Conservation (phyloP, 2,329 filamentous ascomycete genomes). For the Chaetomiaceae sp. region DNA sequence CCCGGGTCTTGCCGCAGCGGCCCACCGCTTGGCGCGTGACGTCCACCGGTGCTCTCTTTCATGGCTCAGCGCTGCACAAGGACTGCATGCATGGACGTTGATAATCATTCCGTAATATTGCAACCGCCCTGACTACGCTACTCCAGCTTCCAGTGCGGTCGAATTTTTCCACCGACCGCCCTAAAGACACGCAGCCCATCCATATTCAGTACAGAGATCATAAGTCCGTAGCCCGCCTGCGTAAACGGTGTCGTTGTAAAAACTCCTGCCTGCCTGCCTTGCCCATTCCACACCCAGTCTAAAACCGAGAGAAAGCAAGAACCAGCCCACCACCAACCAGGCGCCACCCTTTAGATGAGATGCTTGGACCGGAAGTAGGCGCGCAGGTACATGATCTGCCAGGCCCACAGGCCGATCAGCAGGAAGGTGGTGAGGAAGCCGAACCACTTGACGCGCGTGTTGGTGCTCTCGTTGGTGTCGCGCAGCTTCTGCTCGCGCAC, state of each 20-base stretch:
- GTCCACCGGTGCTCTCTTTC: too few relatives aligned
- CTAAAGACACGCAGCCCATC: not conserved
- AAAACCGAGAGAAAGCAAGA: conserved; percentile 5
- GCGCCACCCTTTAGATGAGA: conserved; percentile 48
- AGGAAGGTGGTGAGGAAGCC: conserved; percentile 89
- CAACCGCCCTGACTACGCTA: not conserved
- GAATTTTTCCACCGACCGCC: not conserved
- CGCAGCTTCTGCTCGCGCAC: conserved; percentile 85
- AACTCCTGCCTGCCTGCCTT: conserved; percentile 19
- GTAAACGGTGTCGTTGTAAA: conserved; percentile 20
- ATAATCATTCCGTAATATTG: too few relatives aligned
- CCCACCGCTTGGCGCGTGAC: too few relatives aligned
- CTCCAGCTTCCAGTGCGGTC: not conserved
- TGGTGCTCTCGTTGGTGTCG: conserved; percentile 99
- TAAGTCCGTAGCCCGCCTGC: conserved; percentile 21
- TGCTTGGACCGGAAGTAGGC: conserved; percentile 91
- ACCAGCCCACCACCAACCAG: not conserved
- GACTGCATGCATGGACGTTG: too few relatives aligned
- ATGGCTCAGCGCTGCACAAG: too few relatives aligned
- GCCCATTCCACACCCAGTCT: conserved; percentile 9
- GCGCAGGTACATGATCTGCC: conserved; percentile 96
- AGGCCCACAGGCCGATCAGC: conserved; percentile 79
- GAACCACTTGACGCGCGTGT: conserved; percentile 98
- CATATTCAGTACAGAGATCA: conserved; percentile 10
- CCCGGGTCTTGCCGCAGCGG: not conserved